A percentile compares a stretch with the other conserved stretches of the same genome.
These are phyloP conservation scores for Rhizoclosmatium sp. DNA, from an alignment of 192 early-diverging fungal genomes.

Conservation along the genomic window DNA sequence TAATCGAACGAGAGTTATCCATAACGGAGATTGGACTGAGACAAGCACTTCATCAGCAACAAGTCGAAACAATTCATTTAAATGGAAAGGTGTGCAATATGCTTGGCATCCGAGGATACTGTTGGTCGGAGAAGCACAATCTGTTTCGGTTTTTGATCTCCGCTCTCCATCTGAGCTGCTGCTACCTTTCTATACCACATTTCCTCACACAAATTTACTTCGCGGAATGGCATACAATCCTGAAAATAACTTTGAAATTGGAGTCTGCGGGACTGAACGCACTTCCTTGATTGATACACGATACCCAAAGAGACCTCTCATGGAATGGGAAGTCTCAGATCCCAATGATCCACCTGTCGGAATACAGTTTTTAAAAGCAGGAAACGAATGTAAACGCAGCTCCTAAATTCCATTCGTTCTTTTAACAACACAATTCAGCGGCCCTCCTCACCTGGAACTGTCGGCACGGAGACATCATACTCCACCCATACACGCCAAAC, in stretches of 20 bases:
- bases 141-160: constrained; percentile 21
- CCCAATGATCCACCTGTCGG: constrained; percentile 26
- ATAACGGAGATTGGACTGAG: background rate
- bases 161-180: constrained; percentile 14
- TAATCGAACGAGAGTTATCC: background rate
- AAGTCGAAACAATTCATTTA: background rate
- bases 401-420: background rate
- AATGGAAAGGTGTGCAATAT: constrained; percentile 33
- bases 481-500: constrained; percentile 3
- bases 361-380: constrained; percentile 10
- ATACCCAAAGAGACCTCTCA: constrained; percentile 19
- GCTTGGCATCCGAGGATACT: constrained; percentile 33
- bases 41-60: background rate
- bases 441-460: constrained; percentile 32
- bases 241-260: constrained; percentile 15
- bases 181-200: constrained; percentile 10
- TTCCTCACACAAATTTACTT: background rate
- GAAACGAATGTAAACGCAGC: constrained; percentile 1
- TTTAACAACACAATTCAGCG: background rate
- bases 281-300: constrained; percentile 27
- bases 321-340: constrained; percentile 24
- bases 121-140: constrained; percentile 11
- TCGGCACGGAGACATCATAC: constrained; percentile 24
- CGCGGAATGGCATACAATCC: constrained; percentile 19
- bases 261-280: constrained; percentile 10